Conservation (phyloP, 257 asterid genomes). For the Gentiana macrophylla region DNA sequence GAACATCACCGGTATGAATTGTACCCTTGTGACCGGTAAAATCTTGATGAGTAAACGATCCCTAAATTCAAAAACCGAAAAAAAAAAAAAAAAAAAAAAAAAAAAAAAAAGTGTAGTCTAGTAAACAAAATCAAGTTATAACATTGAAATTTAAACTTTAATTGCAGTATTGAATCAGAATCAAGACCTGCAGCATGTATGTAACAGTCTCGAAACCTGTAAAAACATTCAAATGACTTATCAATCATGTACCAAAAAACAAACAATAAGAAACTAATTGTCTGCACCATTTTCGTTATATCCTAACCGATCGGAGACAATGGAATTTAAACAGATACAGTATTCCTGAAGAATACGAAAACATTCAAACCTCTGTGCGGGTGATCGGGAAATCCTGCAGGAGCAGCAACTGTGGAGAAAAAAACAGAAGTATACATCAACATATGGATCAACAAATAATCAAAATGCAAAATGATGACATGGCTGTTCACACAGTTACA, state of each 20-base stretch:
- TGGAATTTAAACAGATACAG: no score
- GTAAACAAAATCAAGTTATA: no score
- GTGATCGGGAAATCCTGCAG: slow-evolving; percentile 97
- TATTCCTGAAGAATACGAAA: not conserved
- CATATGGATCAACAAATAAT: no score
- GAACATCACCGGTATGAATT: slow-evolving; percentile 77
- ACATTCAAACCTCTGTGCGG: slow-evolving; percentile 82
- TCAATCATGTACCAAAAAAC: no score
- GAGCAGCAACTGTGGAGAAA: slow-evolving; percentile 55
- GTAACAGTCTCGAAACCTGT: slow-evolving; percentile 96
- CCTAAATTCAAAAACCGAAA: slow-evolving; percentile 24
- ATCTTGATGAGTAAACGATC: slow-evolving; percentile 84
- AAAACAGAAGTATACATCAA: not conserved
- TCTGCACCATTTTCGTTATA: no score
- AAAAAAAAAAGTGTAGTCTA: not conserved
- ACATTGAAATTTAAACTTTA: no score
- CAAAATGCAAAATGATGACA: no score
- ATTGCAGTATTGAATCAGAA: no score
- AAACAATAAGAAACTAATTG: no score
- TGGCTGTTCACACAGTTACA: no score
- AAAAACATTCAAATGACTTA: not conserved
- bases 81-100: not conserved
- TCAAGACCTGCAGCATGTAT: slow-evolving; percentile 55
- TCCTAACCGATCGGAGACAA: no score
- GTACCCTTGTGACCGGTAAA: slow-evolving; percentile 89